Evolutionary conservation across 345 rosid genomes (phyloP), one percentile per base, ranked within the genome.

Genomic region (Orychophragmus violaceus): DNA sequence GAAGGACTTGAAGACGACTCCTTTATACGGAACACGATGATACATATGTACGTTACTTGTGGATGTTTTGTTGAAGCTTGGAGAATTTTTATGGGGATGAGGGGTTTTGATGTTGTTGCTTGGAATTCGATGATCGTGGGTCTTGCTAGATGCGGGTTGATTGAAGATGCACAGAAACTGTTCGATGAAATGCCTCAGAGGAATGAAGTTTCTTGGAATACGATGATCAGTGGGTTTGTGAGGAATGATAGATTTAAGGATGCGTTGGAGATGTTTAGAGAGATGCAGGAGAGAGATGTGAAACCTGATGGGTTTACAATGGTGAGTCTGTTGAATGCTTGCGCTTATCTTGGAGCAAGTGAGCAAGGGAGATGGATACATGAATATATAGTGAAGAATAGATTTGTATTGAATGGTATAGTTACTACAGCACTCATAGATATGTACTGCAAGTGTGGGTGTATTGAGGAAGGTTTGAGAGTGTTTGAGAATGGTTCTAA

Each of bases 111-210:
- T 72, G 75, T 74, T 21, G 90, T 88, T 63, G 78, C 87, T 1
- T 89, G 90, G 89, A 87, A 92, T 63, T 82, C 85, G 6, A 82
- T 88, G 88, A 74, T 86, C 7, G 83, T 72, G 68, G 93, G 95
- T 21, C 64, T 83, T 5, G 82, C 85, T 2, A 92, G 79, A 67
- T 51, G 66, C 32, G 85, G 93, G 54, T 78, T 72, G 65, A 57
- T 87, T 49, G 86, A 84, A 9, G 66, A 87, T 28, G 75, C 98
- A 0, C 60, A 79, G 35, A 66, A 70, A 17, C 23, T 89, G 78
- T 87, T 92, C 27, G 89, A 84, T 48, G 58, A 68, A 74, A 86
- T 80, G 84, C 56, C 69, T 0, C 22, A 1, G 12, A 84, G 81
- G 63, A 89, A 68, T 57, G 70, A 64, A 19, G 72, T 85, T 28